Evolutionary conservation across 768 basidiomycete species (phyloP), one percentile per base, ranked within the genome.

Genomic region (Multifurca ochricompacta): DNA sequence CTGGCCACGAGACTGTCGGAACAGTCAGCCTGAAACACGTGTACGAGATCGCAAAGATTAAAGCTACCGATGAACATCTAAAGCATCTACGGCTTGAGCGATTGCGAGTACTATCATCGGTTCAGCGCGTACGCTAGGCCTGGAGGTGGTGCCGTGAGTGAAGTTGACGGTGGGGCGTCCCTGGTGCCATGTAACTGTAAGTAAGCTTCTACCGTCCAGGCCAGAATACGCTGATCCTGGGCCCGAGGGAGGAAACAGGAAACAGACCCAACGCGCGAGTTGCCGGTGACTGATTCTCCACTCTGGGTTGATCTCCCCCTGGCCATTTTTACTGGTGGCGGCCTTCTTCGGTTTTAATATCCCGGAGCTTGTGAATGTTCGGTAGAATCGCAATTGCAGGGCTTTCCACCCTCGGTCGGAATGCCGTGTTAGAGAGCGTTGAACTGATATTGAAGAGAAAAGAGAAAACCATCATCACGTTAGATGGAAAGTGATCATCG

Each of bases 1-100:
- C 90, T 63, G 82, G 91, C 54, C 80, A 87, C 71, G 85, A 88
- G 65, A 73, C 77, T 56, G 75, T 81, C 58, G 91, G 86, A 46
- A 91, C 87, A 42, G 77, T 98, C 68, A 88, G 81, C 66, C 78
- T 98, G 64, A 99, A 99, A 76, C 94, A 97, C 76, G 80, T 98
- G 67, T 97, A 93, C 70, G 96, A 98, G 76, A 96, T 99, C 67
- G 91, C 95, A 34, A 95, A 90, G 78, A 88, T 99, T 70, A 99
- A 99, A 75, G 78, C 82, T 49, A 81, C 78, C 65, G 96, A 99
- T 72, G 86, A 86, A 59, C 86, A 91, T 68, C 73, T 96, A 76
- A 87, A 80, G 73, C 87, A 87, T 66, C 76, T 96, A 60, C 80
- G 82, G 59, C 76, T 95, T 59, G 89, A 96, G 82, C 83, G 63